Conservation (phyloP, 2,329 filamentous ascomycete species). For the Trichophyton equinum region DNA sequence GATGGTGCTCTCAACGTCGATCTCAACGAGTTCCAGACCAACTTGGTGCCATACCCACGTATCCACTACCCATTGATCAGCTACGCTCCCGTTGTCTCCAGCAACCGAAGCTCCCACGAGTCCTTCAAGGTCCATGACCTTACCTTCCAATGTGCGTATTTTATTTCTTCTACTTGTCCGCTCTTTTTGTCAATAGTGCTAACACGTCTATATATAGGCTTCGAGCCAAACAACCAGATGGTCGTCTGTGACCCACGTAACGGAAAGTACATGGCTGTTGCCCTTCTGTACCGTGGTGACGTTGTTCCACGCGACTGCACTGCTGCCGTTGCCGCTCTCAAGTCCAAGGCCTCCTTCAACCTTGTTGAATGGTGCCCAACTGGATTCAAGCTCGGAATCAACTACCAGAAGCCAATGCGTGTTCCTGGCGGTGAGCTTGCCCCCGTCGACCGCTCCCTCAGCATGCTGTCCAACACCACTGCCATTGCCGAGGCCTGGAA, state of each 20-base stretch:
- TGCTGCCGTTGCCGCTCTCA: slow-evolving; percentile 82
- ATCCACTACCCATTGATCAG: slow-evolving; percentile 99
- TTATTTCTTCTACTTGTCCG: slow-evolving; percentile 7
- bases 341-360: slow-evolving; percentile 98
- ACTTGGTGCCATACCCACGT: slow-evolving; percentile 95
- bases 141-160: slow-evolving; percentile 47
- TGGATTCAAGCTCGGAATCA: slow-evolving; percentile 99
- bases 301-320: slow-evolving; percentile 95
- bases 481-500: slow-evolving; percentile 98
- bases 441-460: slow-evolving; percentile 96
- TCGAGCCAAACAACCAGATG: slow-evolving; percentile 99
- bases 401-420: slow-evolving; percentile 94
- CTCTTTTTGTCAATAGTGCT: neutral
- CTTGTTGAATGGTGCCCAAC: slow-evolving; percentile 99
- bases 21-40: slow-evolving; percentile 99
- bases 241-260: slow-evolving; percentile 98
- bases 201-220: slow-evolving; percentile 64
- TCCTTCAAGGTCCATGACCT: slow-evolving; percentile 74
- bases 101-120: slow-evolving; percentile 92
- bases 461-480: slow-evolving; percentile 91
- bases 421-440: slow-evolving; percentile 95
- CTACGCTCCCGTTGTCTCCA: slow-evolving; percentile 87
- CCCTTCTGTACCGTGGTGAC: slow-evolving; percentile 93
- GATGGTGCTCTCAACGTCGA: slow-evolving; percentile 98
- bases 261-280: slow-evolving; percentile 99